Evolutionary conservation across 169 alveolate species (phyloP), one percentile per base, ranked within the genome.

Genomic region (Plasmodium vinckei): DNA sequence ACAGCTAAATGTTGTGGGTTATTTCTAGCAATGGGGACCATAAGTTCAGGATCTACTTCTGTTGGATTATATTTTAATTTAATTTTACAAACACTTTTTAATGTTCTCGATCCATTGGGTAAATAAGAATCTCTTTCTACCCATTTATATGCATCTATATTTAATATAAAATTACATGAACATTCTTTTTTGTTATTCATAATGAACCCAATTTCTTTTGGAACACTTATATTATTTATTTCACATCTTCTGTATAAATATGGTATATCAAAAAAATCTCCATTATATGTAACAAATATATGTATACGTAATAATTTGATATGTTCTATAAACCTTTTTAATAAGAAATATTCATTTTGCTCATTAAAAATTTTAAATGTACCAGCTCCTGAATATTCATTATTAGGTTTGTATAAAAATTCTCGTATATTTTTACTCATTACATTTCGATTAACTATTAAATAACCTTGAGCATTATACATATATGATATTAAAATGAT

Each of bases 61-160:
- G 98, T 98, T 2, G 99, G 99, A 69, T 98, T 98, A 94, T 98
- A 99, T 82, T 99, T 98, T 88, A 99, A 94, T 94, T 98, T 99
- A 59, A 98, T 98, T 69, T 97, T 97, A 47, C 99, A 97, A 44
- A 99, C 99, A 27, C 98, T 98, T 92, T 99, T 98, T 88, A 89
- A 63, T 19, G 94, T 88, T 51, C 95, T 82, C 42, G 97, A 94
- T 70, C 99, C 99, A 93, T 97, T 96, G 1, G 99, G 99, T n/a
- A 98, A 95, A 89, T 97, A 98, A 19, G 99, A 98, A 94, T 99
- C 99, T 73, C 99, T 95, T 90, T 98, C 98, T 54, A 99, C 99
- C 99, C 99, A 99, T 77, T 97, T 97, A 86, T 98, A 95, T 92
- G 99, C 98, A 94, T 99, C 99, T 93, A 99, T 94, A 87, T 99